Evolutionary conservation across 2,329 filamentous ascomycete genomes (phyloP).

Genomic region (Colletotrichum noveboracense): DNA sequence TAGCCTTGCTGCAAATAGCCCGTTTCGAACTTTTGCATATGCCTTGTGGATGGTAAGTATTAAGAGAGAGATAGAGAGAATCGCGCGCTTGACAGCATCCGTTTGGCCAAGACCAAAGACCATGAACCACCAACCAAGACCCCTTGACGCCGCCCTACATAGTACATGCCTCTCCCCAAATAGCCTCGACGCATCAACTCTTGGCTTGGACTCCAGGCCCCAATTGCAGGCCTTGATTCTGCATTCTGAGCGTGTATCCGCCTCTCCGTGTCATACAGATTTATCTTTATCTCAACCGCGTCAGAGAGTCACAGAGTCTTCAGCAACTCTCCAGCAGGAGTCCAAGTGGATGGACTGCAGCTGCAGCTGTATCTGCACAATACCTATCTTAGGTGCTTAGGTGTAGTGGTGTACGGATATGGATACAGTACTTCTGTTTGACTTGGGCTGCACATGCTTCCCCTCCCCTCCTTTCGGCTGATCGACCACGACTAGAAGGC

Average conservation of each 20-base stretch:
- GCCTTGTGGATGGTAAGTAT: background rate
- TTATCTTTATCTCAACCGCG: background rate
- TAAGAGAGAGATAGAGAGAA: background rate
- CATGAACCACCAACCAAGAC: background rate
- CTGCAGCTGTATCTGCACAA: background rate
- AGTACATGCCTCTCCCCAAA: background rate
- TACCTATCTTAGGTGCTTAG: too few relatives aligned
- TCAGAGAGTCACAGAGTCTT: background rate
- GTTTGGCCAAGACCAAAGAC: background rate
- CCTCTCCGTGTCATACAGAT: background rate
- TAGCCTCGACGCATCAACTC: slow-evolving; percentile 1
- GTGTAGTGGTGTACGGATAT: background rate
- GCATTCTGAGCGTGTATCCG: background rate
- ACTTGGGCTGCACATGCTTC: background rate
- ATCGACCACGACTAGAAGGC: slow-evolving; percentile 13
- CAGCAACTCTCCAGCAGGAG: background rate
- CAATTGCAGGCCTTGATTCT: background rate
- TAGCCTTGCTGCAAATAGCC: background rate
- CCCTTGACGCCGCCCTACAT: background rate
- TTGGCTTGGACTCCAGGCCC: background rate
- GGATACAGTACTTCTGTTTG: background rate
- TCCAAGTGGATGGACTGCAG: background rate
- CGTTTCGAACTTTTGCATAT: background rate
- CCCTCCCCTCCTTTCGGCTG: slow-evolving; percentile 13
- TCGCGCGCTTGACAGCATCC: background rate